Percentiles rank a stretch among this genome's conserved stretches.
Evolutionary conservation across 1,284 basidiomycete genomes (phyloP).

Genomic region (Filobasidium uniguttulatum): DNA sequence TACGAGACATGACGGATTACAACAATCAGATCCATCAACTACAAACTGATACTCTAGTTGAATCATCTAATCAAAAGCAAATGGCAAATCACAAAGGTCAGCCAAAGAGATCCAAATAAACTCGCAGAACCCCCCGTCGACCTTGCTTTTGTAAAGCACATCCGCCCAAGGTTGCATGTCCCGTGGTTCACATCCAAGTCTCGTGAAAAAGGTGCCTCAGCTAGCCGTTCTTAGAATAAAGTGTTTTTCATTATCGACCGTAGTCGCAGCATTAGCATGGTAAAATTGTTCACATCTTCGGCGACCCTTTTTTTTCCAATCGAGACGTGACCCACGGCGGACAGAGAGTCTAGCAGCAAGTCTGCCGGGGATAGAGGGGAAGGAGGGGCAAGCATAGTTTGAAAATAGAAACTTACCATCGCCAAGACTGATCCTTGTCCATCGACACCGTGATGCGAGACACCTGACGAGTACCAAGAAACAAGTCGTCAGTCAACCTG

Average conservation of each 20-base stretch:
- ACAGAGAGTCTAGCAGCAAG: background rate
- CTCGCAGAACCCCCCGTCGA: too few species aligned
- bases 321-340: background rate
- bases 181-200: too few species aligned
- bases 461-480: background rate
- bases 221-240: slow-evolving; percentile 8
- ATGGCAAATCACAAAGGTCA: too few species aligned
- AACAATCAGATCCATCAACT: too few species aligned
- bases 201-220: slow-evolving; percentile 4
- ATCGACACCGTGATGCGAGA: background rate
- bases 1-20: too few species aligned
- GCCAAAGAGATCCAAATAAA: too few species aligned
- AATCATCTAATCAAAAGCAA: too few species aligned
- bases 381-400: background rate
- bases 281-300: slow-evolving; percentile 12
- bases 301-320: too few species aligned
- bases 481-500: too few species aligned
- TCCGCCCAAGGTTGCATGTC: too few species aligned
- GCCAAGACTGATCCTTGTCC: background rate
- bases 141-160: too few species aligned
- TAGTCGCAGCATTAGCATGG: slow-evolving; percentile 15
- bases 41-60: too few species aligned
- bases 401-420: background rate
- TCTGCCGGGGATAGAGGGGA: background rate
- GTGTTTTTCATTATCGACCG: slow-evolving; percentile 9